Conservation (phyloP, 441 rosid genomes). For the Omphalea diandra region DNA sequence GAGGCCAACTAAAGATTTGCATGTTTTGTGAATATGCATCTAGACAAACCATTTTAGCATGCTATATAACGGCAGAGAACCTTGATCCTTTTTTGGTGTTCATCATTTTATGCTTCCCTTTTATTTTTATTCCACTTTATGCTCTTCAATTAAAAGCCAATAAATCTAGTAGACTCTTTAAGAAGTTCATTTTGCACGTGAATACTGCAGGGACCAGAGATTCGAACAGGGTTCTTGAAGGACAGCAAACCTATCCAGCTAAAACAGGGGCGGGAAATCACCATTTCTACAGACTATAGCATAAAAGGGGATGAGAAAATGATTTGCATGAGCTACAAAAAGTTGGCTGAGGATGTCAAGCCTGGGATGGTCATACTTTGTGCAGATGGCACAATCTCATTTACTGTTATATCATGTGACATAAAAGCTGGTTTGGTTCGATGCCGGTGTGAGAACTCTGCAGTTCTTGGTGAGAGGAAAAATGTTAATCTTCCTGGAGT, state of each 20-base stretch:
- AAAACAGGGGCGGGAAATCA: slow-evolving; percentile 77
- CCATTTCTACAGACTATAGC: slow-evolving; percentile 72
- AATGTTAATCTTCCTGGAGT: slow-evolving; percentile 97
- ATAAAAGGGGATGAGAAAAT: slow-evolving; percentile 70
- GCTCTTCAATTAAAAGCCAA: background rate
- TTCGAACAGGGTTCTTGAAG: slow-evolving; percentile 91
- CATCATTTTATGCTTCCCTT: background rate
- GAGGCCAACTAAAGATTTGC: background rate
- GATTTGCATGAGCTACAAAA: slow-evolving; percentile 93
- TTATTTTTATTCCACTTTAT: background rate
- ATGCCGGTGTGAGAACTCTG: slow-evolving; percentile 87
- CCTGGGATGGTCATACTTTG: slow-evolving; percentile 89
- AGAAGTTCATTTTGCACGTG: background rate
- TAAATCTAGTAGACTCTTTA: background rate
- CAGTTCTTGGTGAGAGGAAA: slow-evolving; percentile 92
- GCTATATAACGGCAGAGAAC: background rate
- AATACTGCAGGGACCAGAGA: slow-evolving; percentile 82
- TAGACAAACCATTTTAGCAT: background rate
- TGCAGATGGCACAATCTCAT: slow-evolving; percentile 90
- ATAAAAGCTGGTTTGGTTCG: slow-evolving; percentile 57
- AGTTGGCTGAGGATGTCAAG: slow-evolving; percentile 68
- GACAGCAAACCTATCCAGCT: slow-evolving; percentile 79
- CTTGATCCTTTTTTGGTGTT: background rate
- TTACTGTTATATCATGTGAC: slow-evolving; percentile 75
- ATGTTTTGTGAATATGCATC: background rate